Conservation (phyloP, 2,329 filamentous ascomycete genomes). For the Xylariaceae sp. region DNA sequence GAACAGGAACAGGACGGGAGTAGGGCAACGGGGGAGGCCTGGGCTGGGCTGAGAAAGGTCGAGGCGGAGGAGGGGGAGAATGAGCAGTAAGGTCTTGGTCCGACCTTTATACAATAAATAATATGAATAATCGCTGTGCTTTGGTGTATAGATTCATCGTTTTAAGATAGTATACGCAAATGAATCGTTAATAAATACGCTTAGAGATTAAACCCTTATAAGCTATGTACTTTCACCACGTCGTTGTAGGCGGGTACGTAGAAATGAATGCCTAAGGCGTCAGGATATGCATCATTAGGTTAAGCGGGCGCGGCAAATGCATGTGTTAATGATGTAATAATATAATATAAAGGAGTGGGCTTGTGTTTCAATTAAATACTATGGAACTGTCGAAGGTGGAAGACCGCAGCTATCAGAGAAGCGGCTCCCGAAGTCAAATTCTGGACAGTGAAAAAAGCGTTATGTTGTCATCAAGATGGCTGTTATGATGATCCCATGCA, state of each 20-base stretch:
- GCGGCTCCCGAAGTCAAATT: not conserved
- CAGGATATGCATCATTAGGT: too few relatives aligned
- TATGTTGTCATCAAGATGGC: too few relatives aligned
- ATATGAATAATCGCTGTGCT: not conserved
- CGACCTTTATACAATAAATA: not conserved
- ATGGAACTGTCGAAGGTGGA: not conserved
- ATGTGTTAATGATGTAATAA: not conserved
- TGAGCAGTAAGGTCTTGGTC: slow-evolving; percentile 36
- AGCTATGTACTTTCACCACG: too few relatives aligned
- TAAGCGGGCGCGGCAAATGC: too few relatives aligned
- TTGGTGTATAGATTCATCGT: not conserved
- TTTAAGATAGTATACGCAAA: not conserved
- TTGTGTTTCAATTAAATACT: not conserved
- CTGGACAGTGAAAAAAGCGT: not conserved
- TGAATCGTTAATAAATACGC: not conserved
- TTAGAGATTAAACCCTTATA: too few relatives aligned
- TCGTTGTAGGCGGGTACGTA: too few relatives aligned
- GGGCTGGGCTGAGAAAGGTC: slow-evolving; percentile 13
- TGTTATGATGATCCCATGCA: not conserved
- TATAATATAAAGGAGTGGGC: not conserved
- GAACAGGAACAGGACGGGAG: slow-evolving; percentile 16
- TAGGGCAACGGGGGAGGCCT: too few relatives aligned
- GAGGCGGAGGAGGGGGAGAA: slow-evolving; percentile 38
- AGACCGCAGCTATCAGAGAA: not conserved
- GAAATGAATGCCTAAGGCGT: too few relatives aligned